Percentiles rank a stretch among this genome's conserved stretches.
These are phyloP conservation scores for Teratosphaeria epicoccoides DNA, from an alignment of 2,329 filamentous ascomycete genomes.

Conservation along the genomic window DNA sequence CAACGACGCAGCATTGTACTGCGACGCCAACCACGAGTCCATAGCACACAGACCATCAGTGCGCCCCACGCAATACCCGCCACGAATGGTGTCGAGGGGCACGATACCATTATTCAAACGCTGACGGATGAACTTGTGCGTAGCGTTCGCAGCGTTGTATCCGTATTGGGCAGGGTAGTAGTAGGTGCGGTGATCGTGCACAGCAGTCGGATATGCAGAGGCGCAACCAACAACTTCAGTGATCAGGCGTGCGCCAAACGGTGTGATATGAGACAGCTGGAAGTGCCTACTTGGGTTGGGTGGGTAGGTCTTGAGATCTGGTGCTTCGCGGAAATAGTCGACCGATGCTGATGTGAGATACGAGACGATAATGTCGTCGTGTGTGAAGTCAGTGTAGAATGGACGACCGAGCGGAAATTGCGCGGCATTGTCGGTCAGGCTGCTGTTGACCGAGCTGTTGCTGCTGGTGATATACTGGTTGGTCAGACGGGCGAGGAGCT, in stretches of 20 bases:
- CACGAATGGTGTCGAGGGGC: conserved; percentile 38
- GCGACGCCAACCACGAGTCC: conserved; percentile 32
- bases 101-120: conserved; percentile 41
- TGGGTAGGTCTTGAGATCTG: conserved; percentile 33
- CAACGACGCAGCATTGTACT: conserved; percentile 28
- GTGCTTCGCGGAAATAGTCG: conserved; percentile 43
- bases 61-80: conserved; percentile 34
- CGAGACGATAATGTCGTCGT: conserved; percentile 44
- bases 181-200: conserved; percentile 29
- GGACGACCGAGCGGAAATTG: conserved; percentile 39
- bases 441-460: conserved; percentile 44
- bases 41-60: conserved; percentile 38
- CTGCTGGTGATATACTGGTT: conserved; percentile 37
- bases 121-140: conserved; percentile 41
- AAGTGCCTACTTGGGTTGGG: conserved; percentile 38
- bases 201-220: conserved; percentile 28
- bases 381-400: conserved; percentile 44
- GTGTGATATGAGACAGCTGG: conserved; percentile 41
- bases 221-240: conserved; percentile 47
- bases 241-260: conserved; percentile 45
- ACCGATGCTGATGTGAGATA: conserved; percentile 43
- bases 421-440: conserved; percentile 34
- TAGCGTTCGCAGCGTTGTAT: conserved; percentile 30
- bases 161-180: conserved; percentile 38
- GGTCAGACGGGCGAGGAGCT: conserved; percentile 40